These are phyloP conservation scores for Xylariaceae sp. DNA, from an alignment of 2,329 filamentous ascomycete genomes.

Conservation along the genomic window DNA sequence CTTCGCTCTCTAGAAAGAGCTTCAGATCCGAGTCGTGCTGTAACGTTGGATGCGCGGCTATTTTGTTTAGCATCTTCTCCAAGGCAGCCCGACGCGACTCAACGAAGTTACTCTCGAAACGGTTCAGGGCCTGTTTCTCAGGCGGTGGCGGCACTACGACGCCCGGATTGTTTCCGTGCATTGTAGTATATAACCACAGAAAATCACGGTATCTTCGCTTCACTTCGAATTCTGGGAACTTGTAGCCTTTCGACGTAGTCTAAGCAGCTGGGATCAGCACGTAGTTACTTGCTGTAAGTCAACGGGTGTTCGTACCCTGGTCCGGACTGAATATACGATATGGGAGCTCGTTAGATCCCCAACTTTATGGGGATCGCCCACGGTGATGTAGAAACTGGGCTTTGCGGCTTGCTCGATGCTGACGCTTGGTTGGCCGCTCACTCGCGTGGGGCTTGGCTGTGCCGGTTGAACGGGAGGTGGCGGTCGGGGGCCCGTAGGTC, in stretches of 20 bases:
- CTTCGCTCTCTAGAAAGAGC: conserved; percentile 92
- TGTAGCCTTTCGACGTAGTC: conserved; percentile 96
- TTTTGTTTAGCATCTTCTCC: conserved; percentile 98
- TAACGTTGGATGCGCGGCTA: conserved; percentile 78
- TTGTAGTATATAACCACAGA: conserved; percentile 91
- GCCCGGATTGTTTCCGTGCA: conserved; percentile 92
- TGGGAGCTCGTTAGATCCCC: conserved; percentile 95
- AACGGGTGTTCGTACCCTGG: conserved; percentile 60
- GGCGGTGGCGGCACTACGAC: conserved; percentile 93
- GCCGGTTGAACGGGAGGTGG: conserved; percentile 63
- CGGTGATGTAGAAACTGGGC: conserved; percentile 82
- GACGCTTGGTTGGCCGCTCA: conserved; percentile 67
- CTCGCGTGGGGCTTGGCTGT: conserved; percentile 48
- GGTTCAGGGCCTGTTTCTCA: conserved; percentile 94
- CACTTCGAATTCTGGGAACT: conserved; percentile 86
- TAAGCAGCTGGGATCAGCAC: conserved; percentile 36
- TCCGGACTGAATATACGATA: conserved; percentile 94
- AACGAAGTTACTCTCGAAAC: conserved; percentile 95
- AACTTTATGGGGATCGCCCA: conserved; percentile 96
- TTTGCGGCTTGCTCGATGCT: conserved; percentile 91
- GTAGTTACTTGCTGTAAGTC: not conserved
- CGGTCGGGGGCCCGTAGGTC: conserved; percentile 52
- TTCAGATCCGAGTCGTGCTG: conserved; percentile 94
- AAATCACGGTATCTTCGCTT: conserved; percentile 95
- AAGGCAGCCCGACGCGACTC: conserved; percentile 86